Percentiles rank a stretch among this genome's conserved stretches.
phyloP scores from a whole-genome alignment of 2,329 filamentous ascomycete species.

The Exophiala spinifera region DNA sequence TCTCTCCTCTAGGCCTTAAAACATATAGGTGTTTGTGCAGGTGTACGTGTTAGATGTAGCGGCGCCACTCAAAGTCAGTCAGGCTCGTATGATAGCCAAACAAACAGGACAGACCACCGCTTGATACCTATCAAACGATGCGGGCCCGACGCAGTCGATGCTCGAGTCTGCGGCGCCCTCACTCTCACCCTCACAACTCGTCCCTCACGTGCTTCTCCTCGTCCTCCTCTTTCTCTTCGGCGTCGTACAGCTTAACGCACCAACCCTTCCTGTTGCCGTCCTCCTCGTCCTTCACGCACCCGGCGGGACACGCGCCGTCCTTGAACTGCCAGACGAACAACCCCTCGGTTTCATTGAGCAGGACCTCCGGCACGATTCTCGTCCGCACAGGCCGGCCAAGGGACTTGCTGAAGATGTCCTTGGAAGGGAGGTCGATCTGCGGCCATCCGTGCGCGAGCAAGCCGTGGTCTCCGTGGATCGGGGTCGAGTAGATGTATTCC shows the following conservation, averaged over 20 bases:
- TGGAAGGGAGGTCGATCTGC: slow-evolving; percentile 49
- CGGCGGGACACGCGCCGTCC: slow-evolving; percentile 12
- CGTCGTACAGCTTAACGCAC: background rate
- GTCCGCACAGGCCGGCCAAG: slow-evolving; percentile 32
- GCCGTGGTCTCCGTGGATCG: slow-evolving; percentile 36
- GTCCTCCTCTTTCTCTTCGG: background rate
- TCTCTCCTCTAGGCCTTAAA: no score
- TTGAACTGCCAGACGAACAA: slow-evolving; percentile 57
- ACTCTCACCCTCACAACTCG: slow-evolving; percentile 1
- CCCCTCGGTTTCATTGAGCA: slow-evolving; percentile 54
- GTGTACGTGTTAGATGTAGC: no score
- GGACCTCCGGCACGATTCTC: slow-evolving; percentile 44
- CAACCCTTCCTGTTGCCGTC: background rate
- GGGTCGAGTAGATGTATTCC: slow-evolving; percentile 56
- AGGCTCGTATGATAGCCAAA: no score
- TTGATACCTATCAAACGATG: no score
- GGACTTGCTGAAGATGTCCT: slow-evolving; percentile 44
- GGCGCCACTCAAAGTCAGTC: no score
- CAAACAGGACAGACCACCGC: no score
- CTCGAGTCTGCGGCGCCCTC: no score
- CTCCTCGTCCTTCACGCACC: slow-evolving; percentile 6
- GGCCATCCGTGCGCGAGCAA: slow-evolving; percentile 50
- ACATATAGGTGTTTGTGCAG: no score
- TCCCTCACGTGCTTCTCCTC: background rate
- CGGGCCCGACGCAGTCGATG: no score